Percentiles rank a stretch among this genome's conserved stretches.
Evolutionary conservation across 495 filamentous ascomycete genomes (phyloP).

Genomic region (Lasiosphaeria hispida): DNA sequence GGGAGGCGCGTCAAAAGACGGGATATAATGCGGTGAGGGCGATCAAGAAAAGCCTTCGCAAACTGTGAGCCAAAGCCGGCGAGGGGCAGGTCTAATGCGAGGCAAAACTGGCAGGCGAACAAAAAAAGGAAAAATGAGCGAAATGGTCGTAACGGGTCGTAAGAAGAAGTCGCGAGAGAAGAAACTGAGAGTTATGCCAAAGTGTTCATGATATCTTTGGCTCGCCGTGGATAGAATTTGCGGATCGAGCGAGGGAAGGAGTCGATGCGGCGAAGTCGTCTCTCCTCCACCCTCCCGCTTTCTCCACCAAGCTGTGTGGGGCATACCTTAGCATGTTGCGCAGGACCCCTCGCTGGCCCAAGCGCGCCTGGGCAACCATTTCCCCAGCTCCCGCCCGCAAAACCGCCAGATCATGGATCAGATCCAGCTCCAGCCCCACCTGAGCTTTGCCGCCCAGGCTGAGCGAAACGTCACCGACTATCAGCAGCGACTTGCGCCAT

Average conservation of each 20-base stretch:
- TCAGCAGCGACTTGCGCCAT: no score
- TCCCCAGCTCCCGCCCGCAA: constrained; percentile 2
- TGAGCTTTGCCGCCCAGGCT: no score
- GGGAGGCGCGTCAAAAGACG: not conserved
- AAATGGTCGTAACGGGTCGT: constrained; percentile 30
- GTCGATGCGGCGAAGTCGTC: not conserved
- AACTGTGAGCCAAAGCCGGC: constrained; percentile 2
- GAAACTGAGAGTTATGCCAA: constrained; percentile 14
- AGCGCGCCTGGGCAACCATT: not conserved
- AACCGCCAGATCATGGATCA: no score
- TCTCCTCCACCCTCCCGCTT: no score
- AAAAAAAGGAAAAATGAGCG: constrained; percentile 18
- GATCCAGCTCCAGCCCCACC: no score
- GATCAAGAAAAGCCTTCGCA: not conserved
- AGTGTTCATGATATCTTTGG: constrained; percentile 10
- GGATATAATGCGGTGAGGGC: not conserved
- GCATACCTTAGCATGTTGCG: not conserved
- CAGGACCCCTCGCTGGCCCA: constrained; percentile 6
- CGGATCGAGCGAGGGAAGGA: constrained; percentile 1
- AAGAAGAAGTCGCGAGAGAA: constrained; percentile 21
- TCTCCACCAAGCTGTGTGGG: no score
- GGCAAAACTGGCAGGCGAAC: constrained; percentile 2
- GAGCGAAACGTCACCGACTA: no score
- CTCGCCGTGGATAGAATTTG: not conserved
- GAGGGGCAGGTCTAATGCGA: constrained; percentile 10